These are phyloP conservation scores for Backusella parvicylindrica DNA, from an alignment of 192 early-diverging fungal genomes.

Conservation along the genomic window DNA sequence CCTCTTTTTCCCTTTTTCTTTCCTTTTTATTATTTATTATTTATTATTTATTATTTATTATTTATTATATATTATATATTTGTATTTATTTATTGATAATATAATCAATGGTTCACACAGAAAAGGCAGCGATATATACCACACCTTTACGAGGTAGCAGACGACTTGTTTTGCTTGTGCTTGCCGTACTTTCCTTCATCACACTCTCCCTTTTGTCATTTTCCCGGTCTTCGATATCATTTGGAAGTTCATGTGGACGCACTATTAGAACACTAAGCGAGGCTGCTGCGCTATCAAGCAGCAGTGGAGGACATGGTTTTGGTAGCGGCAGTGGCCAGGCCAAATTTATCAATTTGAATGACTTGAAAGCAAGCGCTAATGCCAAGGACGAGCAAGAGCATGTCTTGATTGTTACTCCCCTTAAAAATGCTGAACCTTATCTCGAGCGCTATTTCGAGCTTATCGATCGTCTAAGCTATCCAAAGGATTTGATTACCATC, in stretches of 20 bases:
- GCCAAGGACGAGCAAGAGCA: slow-evolving; percentile 17
- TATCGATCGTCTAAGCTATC: slow-evolving; percentile 48
- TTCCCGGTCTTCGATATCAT: slow-evolving; percentile 3
- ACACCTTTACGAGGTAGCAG: slow-evolving; percentile 6
- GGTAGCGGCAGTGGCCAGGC: not conserved
- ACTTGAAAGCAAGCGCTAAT: slow-evolving; percentile 15
- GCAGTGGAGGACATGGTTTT: not conserved
- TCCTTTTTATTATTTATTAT: not conserved
- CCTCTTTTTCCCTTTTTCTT: not conserved
- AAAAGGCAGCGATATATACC: not conserved
- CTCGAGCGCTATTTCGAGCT: slow-evolving; percentile 53
- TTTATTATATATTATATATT: not conserved
- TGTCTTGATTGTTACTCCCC: slow-evolving; percentile 51
- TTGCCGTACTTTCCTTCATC: slow-evolving; percentile 5
- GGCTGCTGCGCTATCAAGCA: slow-evolving; percentile 2
- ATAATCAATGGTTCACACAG: not conserved
- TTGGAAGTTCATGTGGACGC: slow-evolving; percentile 3
- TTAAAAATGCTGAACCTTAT: slow-evolving; percentile 54
- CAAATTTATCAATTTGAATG: slow-evolving; percentile 22
- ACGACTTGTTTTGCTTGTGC: not conserved
- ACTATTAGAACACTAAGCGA: slow-evolving; percentile 7
- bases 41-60: too few species aligned
- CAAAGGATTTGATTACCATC: slow-evolving; percentile 43
- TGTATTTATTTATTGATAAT: slow-evolving; percentile 1
- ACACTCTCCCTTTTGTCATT: not conserved